Conservation (phyloP, 1,284 basidiomycete species). For the Boletellus sp. region DNA sequence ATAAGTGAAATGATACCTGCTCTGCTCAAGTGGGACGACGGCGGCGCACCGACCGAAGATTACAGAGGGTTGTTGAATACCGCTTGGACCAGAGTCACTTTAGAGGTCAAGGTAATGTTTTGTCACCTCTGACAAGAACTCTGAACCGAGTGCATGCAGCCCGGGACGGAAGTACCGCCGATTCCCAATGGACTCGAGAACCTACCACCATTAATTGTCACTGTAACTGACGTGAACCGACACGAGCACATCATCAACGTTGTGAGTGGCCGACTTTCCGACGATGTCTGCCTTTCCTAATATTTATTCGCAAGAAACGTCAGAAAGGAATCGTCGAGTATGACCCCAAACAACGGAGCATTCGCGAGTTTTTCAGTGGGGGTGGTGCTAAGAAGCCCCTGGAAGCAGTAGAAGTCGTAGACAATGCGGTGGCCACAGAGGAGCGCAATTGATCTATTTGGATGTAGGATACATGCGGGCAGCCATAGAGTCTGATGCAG, state of each 20-base stretch:
- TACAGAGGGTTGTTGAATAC: constrained; percentile 65
- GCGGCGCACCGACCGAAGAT: constrained; percentile 29
- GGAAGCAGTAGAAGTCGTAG: constrained; percentile 17
- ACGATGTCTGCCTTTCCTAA: background rate
- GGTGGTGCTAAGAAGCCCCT: constrained; percentile 29
- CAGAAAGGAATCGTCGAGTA: constrained; percentile 77
- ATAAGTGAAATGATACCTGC: constrained; percentile 63
- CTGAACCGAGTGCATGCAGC: constrained; percentile 23
- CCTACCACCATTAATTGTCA: constrained; percentile 38
- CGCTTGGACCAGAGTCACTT: constrained; percentile 60
- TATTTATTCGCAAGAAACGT: constrained; percentile 47
- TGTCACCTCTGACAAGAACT: background rate
- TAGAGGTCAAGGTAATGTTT: constrained; percentile 45
- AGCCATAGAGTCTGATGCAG: constrained; percentile 8
- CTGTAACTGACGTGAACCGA: constrained; percentile 52
- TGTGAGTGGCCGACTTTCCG: constrained; percentile 38
- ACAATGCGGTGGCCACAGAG: constrained; percentile 23
- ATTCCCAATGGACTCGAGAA: constrained; percentile 22
- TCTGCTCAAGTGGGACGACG: constrained; percentile 44
- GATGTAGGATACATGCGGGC: constrained; percentile 11
- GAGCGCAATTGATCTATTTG: constrained; percentile 8
- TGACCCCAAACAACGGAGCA: constrained; percentile 74
- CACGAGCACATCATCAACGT: constrained; percentile 55
- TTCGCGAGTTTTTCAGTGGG: constrained; percentile 76
- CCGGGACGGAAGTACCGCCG: constrained; percentile 27